phyloP scores from a whole-genome alignment of 495 filamentous ascomycete genomes.

The Aspergillus wentii region DNA sequence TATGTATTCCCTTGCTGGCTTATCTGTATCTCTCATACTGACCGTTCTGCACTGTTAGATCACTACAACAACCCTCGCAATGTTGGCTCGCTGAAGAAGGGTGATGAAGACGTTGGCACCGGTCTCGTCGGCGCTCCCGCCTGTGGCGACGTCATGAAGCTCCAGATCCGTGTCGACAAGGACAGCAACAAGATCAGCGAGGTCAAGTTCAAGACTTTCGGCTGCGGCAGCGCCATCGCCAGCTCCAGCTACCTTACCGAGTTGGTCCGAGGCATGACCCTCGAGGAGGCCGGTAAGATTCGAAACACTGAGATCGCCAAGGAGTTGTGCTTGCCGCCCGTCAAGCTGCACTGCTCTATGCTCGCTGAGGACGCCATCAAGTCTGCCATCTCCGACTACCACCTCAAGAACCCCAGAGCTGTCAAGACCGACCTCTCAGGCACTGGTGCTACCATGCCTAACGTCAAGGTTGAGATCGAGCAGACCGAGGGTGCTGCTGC shows the following conservation, averaged over 20 bases:
- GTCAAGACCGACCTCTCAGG: slow-evolving; percentile 68
- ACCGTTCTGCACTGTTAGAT: slow-evolving; percentile 63
- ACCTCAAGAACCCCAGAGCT: slow-evolving; percentile 85
- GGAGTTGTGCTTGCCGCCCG: slow-evolving; percentile 93
- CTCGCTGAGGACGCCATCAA: slow-evolving; percentile 99
- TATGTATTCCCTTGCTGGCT: slow-evolving; percentile 31
- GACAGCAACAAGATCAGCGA: slow-evolving; percentile 85
- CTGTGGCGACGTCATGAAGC: slow-evolving; percentile 95
- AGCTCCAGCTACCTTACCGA: slow-evolving; percentile 88
- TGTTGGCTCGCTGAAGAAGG: slow-evolving; percentile 88
- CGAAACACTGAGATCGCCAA: slow-evolving; percentile 97
- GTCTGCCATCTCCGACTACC: slow-evolving; percentile 96
- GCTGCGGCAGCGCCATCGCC: slow-evolving; percentile 93
- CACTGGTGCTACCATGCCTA: slow-evolving; percentile 54
- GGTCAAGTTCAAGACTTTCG: slow-evolving; percentile 98
- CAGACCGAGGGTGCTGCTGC: slow-evolving; percentile 24
- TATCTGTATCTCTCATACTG: too few species aligned
- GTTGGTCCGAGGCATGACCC: slow-evolving; percentile 89
- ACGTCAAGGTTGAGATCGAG: slow-evolving; percentile 44
- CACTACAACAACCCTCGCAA: slow-evolving; percentile 93
- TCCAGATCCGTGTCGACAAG: slow-evolving; percentile 95
- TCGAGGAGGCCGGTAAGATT: slow-evolving; percentile 86
- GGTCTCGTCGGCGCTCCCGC: slow-evolving; percentile 91
- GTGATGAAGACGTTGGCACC: slow-evolving; percentile 84
- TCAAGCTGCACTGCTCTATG: slow-evolving; percentile 99